These are phyloP conservation scores for Podaxis sp. DNA, from an alignment of 768 basidiomycete species.

Conservation along the genomic window DNA sequence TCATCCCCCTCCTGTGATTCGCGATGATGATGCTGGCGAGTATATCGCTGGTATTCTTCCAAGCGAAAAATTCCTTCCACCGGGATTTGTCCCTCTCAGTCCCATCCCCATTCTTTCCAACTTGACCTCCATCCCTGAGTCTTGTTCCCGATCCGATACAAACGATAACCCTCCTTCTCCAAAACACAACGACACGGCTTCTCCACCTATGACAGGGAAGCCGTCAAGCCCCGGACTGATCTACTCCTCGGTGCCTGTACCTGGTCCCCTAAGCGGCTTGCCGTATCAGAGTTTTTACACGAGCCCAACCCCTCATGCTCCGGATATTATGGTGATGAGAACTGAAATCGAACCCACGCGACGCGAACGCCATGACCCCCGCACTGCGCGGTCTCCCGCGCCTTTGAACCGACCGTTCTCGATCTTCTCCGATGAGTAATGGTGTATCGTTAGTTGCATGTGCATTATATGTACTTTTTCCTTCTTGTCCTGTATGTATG, in stretches of 20 bases:
- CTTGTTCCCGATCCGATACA: background rate
- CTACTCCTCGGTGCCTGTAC: conserved; percentile 14
- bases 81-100: conserved; percentile 37
- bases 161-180: background rate
- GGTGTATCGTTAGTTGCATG: background rate
- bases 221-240: background rate
- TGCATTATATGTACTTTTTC: background rate
- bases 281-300: background rate
- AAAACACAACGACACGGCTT: background rate
- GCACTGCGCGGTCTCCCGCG: background rate
- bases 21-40: background rate
- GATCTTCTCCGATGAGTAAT: conserved; percentile 1
- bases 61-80: conserved; percentile 32
- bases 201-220: background rate
- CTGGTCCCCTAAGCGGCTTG: conserved; percentile 3
- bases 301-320: background rate
- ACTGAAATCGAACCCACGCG: background rate
- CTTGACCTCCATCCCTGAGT: background rate
- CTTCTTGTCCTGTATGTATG: background rate
- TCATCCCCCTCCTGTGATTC: background rate
- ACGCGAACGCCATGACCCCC: background rate
- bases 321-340: conserved; percentile 1
- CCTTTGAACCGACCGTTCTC: conserved; percentile 8
- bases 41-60: conserved; percentile 22
- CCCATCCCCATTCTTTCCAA: conserved; percentile 23